Percentiles rank a stretch among this genome's conserved stretches.
phyloP scores from a whole-genome alignment of 2,329 filamentous ascomycete genomes.

The Phyllosticta citribraziliensis region DNA sequence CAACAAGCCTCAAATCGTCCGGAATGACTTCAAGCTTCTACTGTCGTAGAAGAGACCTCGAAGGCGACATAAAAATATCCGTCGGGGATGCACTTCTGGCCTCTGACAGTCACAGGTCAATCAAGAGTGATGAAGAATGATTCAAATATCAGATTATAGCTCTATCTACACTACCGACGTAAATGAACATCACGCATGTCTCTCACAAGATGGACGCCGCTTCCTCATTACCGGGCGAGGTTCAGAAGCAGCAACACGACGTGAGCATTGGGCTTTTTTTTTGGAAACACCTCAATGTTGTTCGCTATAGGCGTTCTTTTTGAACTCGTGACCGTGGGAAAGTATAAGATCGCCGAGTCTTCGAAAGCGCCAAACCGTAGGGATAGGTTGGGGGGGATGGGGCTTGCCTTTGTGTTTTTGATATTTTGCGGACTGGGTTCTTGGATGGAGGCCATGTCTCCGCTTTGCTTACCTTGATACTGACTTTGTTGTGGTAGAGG shows the following conservation, averaged over 20 bases:
- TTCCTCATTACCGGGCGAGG: conserved; percentile 57
- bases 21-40: too few species aligned
- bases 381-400: neutral
- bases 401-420: too few species aligned
- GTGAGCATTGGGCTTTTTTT: conserved; percentile 61
- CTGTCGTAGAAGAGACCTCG: too few species aligned
- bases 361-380: conserved; percentile 66
- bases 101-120: too few species aligned
- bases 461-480: too few species aligned
- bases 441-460: too few species aligned
- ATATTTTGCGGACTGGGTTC: too few species aligned
- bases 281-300: conserved; percentile 59
- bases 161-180: neutral
- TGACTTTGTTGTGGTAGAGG: too few species aligned
- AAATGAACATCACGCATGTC: conserved; percentile 34
- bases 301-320: conserved; percentile 73
- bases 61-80: too few species aligned
- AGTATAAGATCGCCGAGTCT: conserved; percentile 67
- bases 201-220: conserved; percentile 85
- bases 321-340: conserved; percentile 74
- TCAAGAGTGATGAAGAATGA: too few species aligned
- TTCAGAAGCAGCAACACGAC: conserved; percentile 79
- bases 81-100: too few species aligned
- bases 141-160: neutral
- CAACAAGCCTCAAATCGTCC: too few species aligned